phyloP scores from a whole-genome alignment of 1,139 yeast species.

The Debaryomycetaceae sp. region DNA sequence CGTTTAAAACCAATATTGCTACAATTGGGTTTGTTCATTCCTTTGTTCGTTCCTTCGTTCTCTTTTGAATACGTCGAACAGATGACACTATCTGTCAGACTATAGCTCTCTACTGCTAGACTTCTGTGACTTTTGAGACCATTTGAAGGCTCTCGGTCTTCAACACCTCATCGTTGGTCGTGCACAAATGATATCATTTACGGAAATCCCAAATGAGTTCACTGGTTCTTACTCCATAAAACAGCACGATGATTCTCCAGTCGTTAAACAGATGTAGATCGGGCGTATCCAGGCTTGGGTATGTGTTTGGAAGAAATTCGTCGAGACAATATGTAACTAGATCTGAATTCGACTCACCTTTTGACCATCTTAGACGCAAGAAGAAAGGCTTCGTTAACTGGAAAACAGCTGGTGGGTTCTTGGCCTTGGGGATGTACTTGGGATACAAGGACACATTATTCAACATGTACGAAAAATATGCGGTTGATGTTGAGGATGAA shows the following conservation, averaged over 20 bases:
- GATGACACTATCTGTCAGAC: too few species aligned
- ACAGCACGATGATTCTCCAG: not conserved
- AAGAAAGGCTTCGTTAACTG: conserved; percentile 30
- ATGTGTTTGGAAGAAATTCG: not conserved
- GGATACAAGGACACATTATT: conserved; percentile 36
- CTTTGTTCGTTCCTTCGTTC: too few species aligned
- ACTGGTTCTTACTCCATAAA: too few species aligned
- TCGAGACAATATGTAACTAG: conserved; percentile 24
- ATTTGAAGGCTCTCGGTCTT: too few species aligned
- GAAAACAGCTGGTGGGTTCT: conserved; percentile 28
- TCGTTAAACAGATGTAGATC: not conserved
- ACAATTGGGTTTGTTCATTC: too few species aligned
- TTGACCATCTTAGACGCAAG: conserved; percentile 27
- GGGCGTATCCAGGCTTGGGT: not conserved
- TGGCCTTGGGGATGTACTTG: conserved; percentile 26
- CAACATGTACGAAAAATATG: conserved; percentile 29
- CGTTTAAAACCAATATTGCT: too few species aligned
- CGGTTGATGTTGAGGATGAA: conserved; percentile 20
- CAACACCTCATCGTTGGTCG: too few species aligned
- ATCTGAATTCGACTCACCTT: conserved; percentile 33
- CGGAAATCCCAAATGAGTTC: too few species aligned
- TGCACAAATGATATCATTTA: too few species aligned
- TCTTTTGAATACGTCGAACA: too few species aligned
- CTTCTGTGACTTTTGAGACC: too few species aligned
- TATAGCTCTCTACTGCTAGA: too few species aligned